Base-by-base conservation (phyloP, 208 protist genomes). In the Porcisia deanei region DNA sequence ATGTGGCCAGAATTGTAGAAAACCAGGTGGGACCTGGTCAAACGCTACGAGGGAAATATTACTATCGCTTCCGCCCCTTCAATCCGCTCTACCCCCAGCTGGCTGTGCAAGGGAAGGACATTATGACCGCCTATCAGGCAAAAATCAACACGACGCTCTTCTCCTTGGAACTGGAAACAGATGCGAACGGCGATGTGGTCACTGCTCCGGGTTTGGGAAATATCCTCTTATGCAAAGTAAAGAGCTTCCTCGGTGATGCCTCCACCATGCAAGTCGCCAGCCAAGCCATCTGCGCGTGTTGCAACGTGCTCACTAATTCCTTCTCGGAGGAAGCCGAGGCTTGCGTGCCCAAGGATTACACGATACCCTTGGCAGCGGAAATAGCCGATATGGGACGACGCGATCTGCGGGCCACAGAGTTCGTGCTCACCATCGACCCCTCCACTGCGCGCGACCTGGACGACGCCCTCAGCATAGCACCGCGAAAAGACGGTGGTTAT, bases 341-440 rank as follows among this genome's bases (percentile, higher is more conserved):
- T 39, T 91, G 88, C 60, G 79, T 96, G n/a, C 82, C 79, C 12
- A 73, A 80, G 16, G 57, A 60, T 18, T 88, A 94, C 43, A 68
- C 58, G 3, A 86, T 95, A 16, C 89, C 90, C 12, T 81, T 70
- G 9, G 66, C 77, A 16, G 88, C 80, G 59, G 79, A 81, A 57
- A 71, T 96, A 71, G 55, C 66, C 41, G 61, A 30, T 49, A 85
- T 84, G 75, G 81, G 84, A 2, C 88, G 93, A 39, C 85, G 86
- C 64, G 93, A 97, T 75, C 68, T 97, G 64, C 85, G 93, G 10
- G 61, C 84, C 2, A 81, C 87, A 10, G 91, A 97, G 79, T 98
- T 98, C 71, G 88, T 95, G 12, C 88, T 82, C 71, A 96, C 91
- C 47, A 96, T 98, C 65, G 94, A 98, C 74, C 94, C 94, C 7